phyloP scores from a whole-genome alignment of 1,284 basidiomycete genomes.

The Marasmius fiardii region DNA sequence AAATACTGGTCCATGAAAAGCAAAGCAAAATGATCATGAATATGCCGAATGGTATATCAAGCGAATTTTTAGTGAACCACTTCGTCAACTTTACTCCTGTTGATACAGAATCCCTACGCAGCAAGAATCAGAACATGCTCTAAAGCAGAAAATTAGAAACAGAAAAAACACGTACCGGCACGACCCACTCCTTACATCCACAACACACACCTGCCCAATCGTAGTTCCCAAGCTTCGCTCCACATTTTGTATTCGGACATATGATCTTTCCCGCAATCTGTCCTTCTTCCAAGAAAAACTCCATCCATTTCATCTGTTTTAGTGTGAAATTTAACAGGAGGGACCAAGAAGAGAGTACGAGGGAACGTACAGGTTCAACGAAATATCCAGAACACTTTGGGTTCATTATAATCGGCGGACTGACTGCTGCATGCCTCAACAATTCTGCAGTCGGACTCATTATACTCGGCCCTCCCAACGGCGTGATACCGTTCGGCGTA shows the following conservation, averaged over 20 bases:
- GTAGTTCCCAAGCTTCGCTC: constrained; percentile 89
- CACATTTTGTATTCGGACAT: constrained; percentile 90
- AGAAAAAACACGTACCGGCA: constrained; percentile 60
- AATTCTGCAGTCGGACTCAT: constrained; percentile 6
- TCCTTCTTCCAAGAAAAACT: constrained; percentile 70
- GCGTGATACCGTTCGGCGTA: constrained; percentile 1
- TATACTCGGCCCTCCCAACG: neutral
- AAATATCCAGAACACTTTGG: constrained; percentile 93
- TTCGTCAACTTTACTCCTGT: neutral
- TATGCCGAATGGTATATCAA: too few relatives aligned
- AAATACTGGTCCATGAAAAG: too few relatives aligned
- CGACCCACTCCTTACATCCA: constrained; percentile 89
- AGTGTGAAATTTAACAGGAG: neutral
- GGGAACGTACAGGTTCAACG: constrained; percentile 79
- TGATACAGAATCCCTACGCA: neutral
- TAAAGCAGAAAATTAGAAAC: neutral
- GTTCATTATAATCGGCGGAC: constrained; percentile 69
- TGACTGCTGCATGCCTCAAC: constrained; percentile 22
- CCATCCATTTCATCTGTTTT: constrained; percentile 92
- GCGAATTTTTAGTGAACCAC: neutral
- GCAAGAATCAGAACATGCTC: neutral
- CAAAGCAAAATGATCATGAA: too few relatives aligned
- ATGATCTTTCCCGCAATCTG: constrained; percentile 83
- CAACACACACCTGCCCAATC: constrained; percentile 97
- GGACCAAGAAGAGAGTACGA: neutral